phyloP scores from a whole-genome alignment of 2,329 filamentous ascomycete species.

The Arthrinium puccinioides region DNA sequence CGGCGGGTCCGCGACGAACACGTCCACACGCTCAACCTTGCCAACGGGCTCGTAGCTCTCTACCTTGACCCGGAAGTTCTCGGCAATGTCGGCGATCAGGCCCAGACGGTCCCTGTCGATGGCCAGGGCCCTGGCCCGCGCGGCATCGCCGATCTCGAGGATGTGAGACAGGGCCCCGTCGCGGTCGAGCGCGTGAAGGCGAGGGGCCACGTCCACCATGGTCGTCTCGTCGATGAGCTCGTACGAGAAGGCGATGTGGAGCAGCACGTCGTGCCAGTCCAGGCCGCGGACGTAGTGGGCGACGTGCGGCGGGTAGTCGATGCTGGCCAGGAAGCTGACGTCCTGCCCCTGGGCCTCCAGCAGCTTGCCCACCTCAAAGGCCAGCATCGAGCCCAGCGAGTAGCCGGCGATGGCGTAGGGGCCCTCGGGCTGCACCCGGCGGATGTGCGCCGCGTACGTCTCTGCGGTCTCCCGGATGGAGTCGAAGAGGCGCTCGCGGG shows the following conservation, averaged over 20 bases:
- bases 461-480: constrained; percentile 26
- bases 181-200: too few relatives aligned
- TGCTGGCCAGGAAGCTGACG: constrained; percentile 30
- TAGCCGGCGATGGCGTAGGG: constrained; percentile 41
- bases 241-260: constrained; percentile 26
- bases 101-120: constrained; percentile 18
- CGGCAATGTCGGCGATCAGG: constrained; percentile 29
- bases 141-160: constrained; percentile 10
- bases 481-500: constrained; percentile 24
- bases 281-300: constrained; percentile 25
- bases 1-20: constrained; percentile 31
- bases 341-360: constrained; percentile 28
- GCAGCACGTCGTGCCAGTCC: constrained; percentile 21
- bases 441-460: constrained; percentile 30
- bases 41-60: constrained; percentile 35
- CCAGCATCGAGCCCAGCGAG: constrained; percentile 34
- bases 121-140: constrained; percentile 23
- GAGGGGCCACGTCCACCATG: not conserved
- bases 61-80: constrained; percentile 27
- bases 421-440: constrained; percentile 30
- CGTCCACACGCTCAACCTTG: constrained; percentile 27
- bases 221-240: constrained; percentile 23
- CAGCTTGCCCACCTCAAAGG: constrained; percentile 36
- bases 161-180: constrained; percentile 14
- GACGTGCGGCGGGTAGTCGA: constrained; percentile 37